Evolutionary conservation across 1,284 basidiomycete genomes (phyloP), one percentile per base, ranked within the genome.

Genomic region (Filobasidium uniguttulatum): DNA sequence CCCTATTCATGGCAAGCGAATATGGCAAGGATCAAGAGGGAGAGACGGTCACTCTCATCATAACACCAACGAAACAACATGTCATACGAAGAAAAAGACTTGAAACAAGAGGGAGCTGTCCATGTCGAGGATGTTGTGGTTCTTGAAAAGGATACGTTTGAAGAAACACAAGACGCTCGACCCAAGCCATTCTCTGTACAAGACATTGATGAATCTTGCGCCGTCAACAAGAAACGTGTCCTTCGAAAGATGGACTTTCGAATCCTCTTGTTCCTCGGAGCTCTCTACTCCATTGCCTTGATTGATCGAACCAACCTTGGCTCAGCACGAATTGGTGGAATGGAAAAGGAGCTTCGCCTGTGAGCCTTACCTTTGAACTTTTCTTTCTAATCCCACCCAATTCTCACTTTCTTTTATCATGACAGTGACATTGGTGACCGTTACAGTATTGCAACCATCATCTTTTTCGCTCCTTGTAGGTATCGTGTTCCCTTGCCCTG

Each of bases 391-490:
- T 6, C 19, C 5, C 10, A 22, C 17, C 8, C 5, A 41, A 8
- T 20, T 38, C 12, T n/a, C n/a, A n/a, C n/a, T n/a, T n/a, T n/a
- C n/a, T n/a, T n/a, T n/a, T n/a, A 20, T 14, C 28, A 25, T 26
- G 10, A 23, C 19, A 52, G 50, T 31, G 47, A 43, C 14, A 48
- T 69, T 25, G 68, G 66, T 10, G 63, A 69, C 34, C 61, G 67
- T 28, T 70, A 68, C 56, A 59, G 62, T 22, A 61, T 69, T 50
- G 59, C 61, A 38, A 58, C 62, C 1, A 49, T 67, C n/a, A 53
- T 66, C 14, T 67, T 69, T 58, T 69, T 67, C 55, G 53, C 65
- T 22, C 62, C 66, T 17, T 66, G 52, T 54, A 37, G 31, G 44
- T n/a, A n/a, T n/a, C n/a, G n/a, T n/a, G n/a, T n/a, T 41, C 25